phyloP scores from a whole-genome alignment of 257 asterid genomes.

The Solanum commersonii region DNA sequence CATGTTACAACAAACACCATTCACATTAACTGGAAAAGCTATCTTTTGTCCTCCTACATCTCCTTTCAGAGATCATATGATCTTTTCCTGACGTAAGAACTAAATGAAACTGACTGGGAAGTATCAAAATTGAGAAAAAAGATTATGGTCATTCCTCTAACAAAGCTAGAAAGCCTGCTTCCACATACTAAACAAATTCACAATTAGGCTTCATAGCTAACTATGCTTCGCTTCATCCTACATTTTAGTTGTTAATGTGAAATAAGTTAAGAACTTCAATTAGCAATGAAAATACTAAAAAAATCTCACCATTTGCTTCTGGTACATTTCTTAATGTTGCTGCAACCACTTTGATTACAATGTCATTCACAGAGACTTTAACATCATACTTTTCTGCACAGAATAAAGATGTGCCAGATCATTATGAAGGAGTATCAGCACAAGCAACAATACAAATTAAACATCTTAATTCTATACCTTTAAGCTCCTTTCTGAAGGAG shows the following conservation, averaged over 20 bases:
- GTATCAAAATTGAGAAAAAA: background rate
- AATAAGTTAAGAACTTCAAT: background rate
- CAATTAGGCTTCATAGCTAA: background rate
- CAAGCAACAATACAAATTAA: background rate
- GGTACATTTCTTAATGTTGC: slow-evolving; percentile 79
- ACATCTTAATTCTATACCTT: slow-evolving; percentile 44
- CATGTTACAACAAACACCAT: background rate
- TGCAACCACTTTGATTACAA: slow-evolving; percentile 90
- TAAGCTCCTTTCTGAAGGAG: slow-evolving; percentile 88
- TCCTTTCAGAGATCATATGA: background rate
- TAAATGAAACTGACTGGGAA: background rate
- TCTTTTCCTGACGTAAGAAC: background rate
- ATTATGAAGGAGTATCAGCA: slow-evolving; percentile 6
- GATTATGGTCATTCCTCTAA: background rate
- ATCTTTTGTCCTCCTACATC: background rate
- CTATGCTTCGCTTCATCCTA: background rate
- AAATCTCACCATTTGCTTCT: slow-evolving; percentile 82
- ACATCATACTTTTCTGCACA: slow-evolving; percentile 71
- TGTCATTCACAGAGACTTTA: slow-evolving; percentile 94
- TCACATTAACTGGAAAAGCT: background rate
- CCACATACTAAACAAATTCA: background rate
- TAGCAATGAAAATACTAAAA: background rate
- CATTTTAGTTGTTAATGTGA: background rate
- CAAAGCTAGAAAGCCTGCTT: background rate
- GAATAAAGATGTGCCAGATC: slow-evolving; percentile 13